These are phyloP conservation scores for Talaromyces sp. DNA, from an alignment of 2,329 filamentous ascomycete genomes.

Conservation along the genomic window DNA sequence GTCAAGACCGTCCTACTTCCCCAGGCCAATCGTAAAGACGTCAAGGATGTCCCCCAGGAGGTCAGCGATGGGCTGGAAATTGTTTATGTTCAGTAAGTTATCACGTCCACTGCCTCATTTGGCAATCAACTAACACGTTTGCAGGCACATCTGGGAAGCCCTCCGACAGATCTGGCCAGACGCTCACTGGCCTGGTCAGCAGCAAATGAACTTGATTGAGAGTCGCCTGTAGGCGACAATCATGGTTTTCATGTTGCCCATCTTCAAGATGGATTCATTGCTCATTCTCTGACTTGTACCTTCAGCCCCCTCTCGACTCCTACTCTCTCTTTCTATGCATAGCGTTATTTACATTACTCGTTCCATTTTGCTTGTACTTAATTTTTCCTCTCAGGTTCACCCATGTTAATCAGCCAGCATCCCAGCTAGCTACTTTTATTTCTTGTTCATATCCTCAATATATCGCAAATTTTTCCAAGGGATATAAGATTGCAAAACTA, in stretches of 20 bases:
- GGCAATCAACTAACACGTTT: slow-evolving; percentile 17
- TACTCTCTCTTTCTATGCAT: background rate
- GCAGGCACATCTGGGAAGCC: slow-evolving; percentile 90
- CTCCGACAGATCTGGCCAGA: slow-evolving; percentile 91
- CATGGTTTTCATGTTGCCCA: background rate
- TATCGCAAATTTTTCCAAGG: too few species aligned
- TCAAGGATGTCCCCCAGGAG: slow-evolving; percentile 85
- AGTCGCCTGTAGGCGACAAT: slow-evolving; percentile 68
- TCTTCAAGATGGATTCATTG: background rate
- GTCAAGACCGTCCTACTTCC: slow-evolving; percentile 93
- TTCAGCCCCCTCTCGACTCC: slow-evolving; percentile 3
- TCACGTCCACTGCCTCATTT: background rate
- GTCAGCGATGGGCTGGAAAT: slow-evolving; percentile 86
- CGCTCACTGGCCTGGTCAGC: slow-evolving; percentile 76
- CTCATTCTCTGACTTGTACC: background rate
- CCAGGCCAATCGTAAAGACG: slow-evolving; percentile 86
- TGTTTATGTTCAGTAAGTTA: slow-evolving; percentile 77
- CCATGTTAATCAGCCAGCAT: background rate
- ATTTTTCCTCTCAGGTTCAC: background rate
- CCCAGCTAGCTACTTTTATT: background rate
- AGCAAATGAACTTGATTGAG: slow-evolving; percentile 70
- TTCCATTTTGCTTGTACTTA: background rate
- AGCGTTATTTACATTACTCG: slow-evolving; percentile 3
- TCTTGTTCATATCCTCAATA: background rate
- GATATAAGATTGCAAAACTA: background rate